phyloP scores from a whole-genome alignment of 106 monocot genomes.

The Agapanthus africanus region DNA sequence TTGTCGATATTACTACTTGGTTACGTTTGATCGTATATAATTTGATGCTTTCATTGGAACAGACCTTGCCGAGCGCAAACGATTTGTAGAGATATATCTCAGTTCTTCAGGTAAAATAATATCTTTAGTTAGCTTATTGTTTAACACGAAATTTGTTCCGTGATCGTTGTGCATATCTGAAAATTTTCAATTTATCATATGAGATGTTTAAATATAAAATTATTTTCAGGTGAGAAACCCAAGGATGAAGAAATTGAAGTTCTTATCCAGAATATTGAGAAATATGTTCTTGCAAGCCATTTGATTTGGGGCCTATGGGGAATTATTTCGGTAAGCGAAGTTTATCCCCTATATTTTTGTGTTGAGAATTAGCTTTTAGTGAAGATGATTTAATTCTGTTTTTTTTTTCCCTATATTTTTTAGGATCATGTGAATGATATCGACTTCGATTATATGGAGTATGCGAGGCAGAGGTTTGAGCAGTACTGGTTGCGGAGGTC shows the following conservation, averaged over 20 bases:
- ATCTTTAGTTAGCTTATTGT: too few species aligned
- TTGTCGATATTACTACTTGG: too few species aligned
- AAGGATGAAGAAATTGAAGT: conserved; percentile 30
- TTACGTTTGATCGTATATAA: too few species aligned
- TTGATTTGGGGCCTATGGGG: conserved; percentile 88
- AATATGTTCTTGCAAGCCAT: conserved; percentile 64
- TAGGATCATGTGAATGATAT: conserved; percentile 31
- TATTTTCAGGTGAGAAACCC: conserved; percentile 34
- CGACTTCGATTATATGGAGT: conserved; percentile 55
- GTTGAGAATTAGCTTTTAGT: neutral
- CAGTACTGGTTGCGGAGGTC: conserved; percentile 39
- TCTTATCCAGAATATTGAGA: conserved; percentile 57
- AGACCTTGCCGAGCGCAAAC: conserved; percentile 62
- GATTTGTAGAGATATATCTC: conserved; percentile 62
- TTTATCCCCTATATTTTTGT: neutral
- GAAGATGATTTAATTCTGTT: too few species aligned
- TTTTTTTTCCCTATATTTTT: too few species aligned
- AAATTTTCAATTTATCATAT: too few species aligned
- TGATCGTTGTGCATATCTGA: too few species aligned
- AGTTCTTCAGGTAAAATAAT: conserved; percentile 68
- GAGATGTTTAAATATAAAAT: too few species aligned
- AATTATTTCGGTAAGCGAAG: conserved; percentile 53
- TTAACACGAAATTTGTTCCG: too few species aligned
- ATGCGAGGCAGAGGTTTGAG: conserved; percentile 50
- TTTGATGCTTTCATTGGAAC: too few species aligned